These are phyloP conservation scores for Trichophyton verrucosum DNA, from an alignment of 2,329 filamentous ascomycete genomes.

Conservation along the genomic window DNA sequence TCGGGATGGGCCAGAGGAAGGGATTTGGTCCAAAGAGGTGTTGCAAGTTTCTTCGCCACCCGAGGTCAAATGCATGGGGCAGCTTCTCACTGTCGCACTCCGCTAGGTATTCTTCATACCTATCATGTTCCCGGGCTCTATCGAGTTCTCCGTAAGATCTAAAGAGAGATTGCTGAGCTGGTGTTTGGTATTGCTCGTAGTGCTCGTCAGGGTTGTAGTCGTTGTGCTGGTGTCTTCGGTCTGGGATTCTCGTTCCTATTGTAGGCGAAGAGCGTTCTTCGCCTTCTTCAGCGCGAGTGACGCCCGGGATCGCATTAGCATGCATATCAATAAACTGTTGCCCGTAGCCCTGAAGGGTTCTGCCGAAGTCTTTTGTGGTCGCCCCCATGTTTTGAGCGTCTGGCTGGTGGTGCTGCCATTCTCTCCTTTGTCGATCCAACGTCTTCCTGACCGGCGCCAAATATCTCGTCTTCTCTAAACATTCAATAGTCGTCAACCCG, in stretches of 20 bases:
- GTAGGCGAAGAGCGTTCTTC: conserved; percentile 43
- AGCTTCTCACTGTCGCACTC: conserved; percentile 79
- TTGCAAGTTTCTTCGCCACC: conserved; percentile 62
- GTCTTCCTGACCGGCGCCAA: conserved; percentile 63
- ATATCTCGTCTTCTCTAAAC: conserved; percentile 89
- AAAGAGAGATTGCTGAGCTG: conserved; percentile 35
- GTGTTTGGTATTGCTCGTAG: conserved; percentile 22
- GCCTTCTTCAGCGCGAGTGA: conserved; percentile 71
- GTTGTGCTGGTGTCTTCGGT: not conserved
- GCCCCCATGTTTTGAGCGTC: conserved; percentile 6
- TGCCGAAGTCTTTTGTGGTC: conserved; percentile 25
- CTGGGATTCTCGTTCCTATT: conserved; percentile 9
- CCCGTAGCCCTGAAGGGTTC: conserved; percentile 47
- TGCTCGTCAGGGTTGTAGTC: conserved; percentile 13
- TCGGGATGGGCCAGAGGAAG: conserved; percentile 63
- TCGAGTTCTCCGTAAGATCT: conserved; percentile 46
- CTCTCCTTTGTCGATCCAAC: conserved; percentile 50
- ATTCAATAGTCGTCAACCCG: conserved; percentile 91
- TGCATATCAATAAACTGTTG: conserved; percentile 72
- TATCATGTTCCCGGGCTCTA: conserved; percentile 49
- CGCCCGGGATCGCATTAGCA: conserved; percentile 65
- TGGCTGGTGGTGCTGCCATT: conserved; percentile 27
- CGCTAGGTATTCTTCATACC: conserved; percentile 73
- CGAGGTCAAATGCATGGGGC: conserved; percentile 87
- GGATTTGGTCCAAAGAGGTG: conserved; percentile 70